Percentiles rank a stretch among this genome's conserved stretches.
phyloP scores from a whole-genome alignment of 306 rosid genomes.

The Casuarina equisetifolia region DNA sequence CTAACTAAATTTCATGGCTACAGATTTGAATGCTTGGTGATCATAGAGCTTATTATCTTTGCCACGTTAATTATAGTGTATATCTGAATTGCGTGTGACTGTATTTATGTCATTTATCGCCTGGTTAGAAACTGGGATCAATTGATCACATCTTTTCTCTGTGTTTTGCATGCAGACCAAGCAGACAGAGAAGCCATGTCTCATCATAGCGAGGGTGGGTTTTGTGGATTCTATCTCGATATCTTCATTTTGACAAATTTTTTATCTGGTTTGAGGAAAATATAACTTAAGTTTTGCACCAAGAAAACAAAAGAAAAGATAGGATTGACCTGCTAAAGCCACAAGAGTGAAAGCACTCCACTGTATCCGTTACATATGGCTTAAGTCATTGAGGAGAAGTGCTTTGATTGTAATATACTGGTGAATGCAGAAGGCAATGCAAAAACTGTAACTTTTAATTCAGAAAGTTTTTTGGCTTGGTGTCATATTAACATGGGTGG shows the following conservation, averaged over 20 bases:
- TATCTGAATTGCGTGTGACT: background rate
- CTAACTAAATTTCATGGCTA: background rate
- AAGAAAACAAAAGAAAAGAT: background rate
- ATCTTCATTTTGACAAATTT: background rate
- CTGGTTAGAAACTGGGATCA: constrained; percentile 14
- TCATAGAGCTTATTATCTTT: background rate
- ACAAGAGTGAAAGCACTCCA: background rate
- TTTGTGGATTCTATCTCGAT: constrained; percentile 10
- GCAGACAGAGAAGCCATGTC: constrained; percentile 62
- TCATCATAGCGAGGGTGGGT: constrained; percentile 68
- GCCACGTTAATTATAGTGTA: background rate
- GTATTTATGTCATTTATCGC: background rate
- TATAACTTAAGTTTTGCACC: background rate
- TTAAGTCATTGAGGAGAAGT: background rate
- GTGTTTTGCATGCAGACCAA: constrained; percentile 51
- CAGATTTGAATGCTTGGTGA: background rate
- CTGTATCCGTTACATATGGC: background rate
- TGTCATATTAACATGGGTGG: background rate
- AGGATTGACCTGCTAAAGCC: background rate
- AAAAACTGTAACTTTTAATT: background rate
- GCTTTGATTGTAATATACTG: background rate
- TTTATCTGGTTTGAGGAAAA: background rate
- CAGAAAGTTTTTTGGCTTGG: background rate
- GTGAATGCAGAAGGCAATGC: constrained; percentile 1
- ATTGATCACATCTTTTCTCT: constrained; percentile 23